These are phyloP conservation scores for Oenanthe sinensis DNA, from an alignment of 129 eudicot species.

Conservation along the genomic window DNA sequence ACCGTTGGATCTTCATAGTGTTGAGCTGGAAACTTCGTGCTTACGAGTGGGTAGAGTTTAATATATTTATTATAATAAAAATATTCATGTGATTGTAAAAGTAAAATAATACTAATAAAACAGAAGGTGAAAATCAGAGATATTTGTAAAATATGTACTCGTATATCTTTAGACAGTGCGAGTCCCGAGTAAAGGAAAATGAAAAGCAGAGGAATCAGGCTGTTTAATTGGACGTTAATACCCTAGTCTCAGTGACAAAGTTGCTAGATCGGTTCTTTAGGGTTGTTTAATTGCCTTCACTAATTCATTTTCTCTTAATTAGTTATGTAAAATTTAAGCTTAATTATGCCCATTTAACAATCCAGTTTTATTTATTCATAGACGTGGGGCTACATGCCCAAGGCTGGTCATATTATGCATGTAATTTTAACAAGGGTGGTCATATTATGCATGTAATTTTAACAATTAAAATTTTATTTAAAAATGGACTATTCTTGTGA, in stretches of 20 bases:
- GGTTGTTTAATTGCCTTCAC: not conserved
- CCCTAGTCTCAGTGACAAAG: conserved; percentile 36
- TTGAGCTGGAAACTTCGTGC: conserved; percentile 29
- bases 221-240: conserved; percentile 34
- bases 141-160: not conserved
- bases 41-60: conserved; percentile 10
- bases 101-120: not conserved
- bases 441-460: too few relatives aligned
- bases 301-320: not conserved
- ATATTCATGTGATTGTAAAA: conserved; percentile 1
- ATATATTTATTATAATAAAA: too few relatives aligned
- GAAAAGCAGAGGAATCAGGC: conserved; percentile 26
- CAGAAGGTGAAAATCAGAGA: not conserved
- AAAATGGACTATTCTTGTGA: too few relatives aligned
- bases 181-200: conserved; percentile 8
- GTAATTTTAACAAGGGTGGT: too few relatives aligned
- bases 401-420: not conserved
- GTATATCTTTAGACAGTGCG: too few relatives aligned
- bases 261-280: conserved; percentile 32
- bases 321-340: not conserved
- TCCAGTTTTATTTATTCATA: not conserved
- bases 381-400: not conserved
- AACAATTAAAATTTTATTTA: too few relatives aligned
- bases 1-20: conserved; percentile 4
- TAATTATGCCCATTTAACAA: not conserved